These are phyloP conservation scores for Termitomyces sp. DNA, from an alignment of 768 basidiomycete genomes.

Conservation along the genomic window DNA sequence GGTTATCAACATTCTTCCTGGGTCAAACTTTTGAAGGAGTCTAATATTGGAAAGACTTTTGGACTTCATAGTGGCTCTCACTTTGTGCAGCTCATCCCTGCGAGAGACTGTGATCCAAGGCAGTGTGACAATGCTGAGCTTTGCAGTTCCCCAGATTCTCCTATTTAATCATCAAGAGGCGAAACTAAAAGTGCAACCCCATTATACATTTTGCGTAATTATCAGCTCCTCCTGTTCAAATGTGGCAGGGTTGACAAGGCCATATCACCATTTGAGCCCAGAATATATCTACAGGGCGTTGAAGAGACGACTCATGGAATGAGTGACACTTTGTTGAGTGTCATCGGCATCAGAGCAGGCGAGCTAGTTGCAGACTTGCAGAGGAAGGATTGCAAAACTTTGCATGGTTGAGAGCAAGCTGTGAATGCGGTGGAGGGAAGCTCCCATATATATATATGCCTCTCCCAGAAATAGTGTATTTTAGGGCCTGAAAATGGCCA, in stretches of 20 bases:
- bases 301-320: slow-evolving; percentile 35
- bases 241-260: slow-evolving; percentile 2
- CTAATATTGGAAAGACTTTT: slow-evolving; percentile 31
- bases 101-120: slow-evolving; percentile 1
- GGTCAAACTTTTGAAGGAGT: slow-evolving; percentile 35
- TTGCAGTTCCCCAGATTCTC: slow-evolving; percentile 4
- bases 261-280: slow-evolving; percentile 12
- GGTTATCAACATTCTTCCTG: slow-evolving; percentile 48
- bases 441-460: too few relatives aligned
- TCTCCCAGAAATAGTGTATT: too few relatives aligned
- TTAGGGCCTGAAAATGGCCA: too few relatives aligned
- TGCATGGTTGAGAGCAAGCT: slow-evolving; percentile 7
- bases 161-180: slow-evolving; percentile 7
- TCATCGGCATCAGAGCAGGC: slow-evolving; percentile 36
- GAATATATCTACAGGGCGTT: slow-evolving; percentile 31
- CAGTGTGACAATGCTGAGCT: slow-evolving; percentile 13
- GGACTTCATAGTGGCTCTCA: slow-evolving; percentile 22
- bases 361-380: slow-evolving; percentile 35
- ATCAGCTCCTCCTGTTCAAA: slow-evolving; percentile 30
- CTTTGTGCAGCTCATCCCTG: slow-evolving; percentile 22
- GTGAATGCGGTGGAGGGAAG: too few relatives aligned
- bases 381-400: not conserved
- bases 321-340: slow-evolving; percentile 43
- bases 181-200: slow-evolving; percentile 14
- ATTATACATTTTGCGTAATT: slow-evolving; percentile 34